Evolutionary conservation across 805 yeast species (phyloP), one percentile per base, ranked within the genome.

Genomic region (Ogataea methylovora): DNA sequence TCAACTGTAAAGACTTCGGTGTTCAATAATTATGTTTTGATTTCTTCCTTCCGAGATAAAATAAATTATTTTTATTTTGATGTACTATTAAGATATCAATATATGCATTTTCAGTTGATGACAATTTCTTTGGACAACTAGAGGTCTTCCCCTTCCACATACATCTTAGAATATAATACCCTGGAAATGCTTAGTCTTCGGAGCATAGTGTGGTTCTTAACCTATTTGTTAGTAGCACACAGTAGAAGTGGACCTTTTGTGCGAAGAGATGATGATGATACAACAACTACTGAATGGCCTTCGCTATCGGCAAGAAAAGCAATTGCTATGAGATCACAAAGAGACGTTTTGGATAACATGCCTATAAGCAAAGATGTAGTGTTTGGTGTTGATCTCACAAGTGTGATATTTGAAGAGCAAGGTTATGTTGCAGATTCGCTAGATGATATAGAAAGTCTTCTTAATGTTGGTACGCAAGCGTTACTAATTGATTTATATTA

Each of bases 401-500:
- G 41, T 2, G 58, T 55, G 0, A 25, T 71, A 2, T 65, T 60
- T 34, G 45, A 55, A 9, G 31, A 32, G 0, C 34, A 32, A 7
- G 64, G 67, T 0, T 67, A 65, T 30, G 57, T 54, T 8, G 26
- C 51, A 0, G 42, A 48, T 1, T 44, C 70, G 0, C 32, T 70
- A 9, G 19, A 31, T 1, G 37, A 41, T 2, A 42, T 70, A 2
- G 34, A 45, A 4, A 35, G 41, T 0, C 31, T 75, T 14, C 42
- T 79, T 28, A 44, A 51, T 24, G 52, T 54, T 2, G 83, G 83
- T 0, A 56, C 67, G 1, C 69, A 66, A 34, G 52, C 65, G 0
- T 49, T 76, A n/a, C 54, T 60, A 35, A 33, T 78, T 4, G 84
- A 81, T 46, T 35, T 79, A 19, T 78, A 76, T 50, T 71, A 74